Evolutionary conservation across 805 yeast genomes (phyloP).

Genomic region (Geotrichum ghanense): DNA sequence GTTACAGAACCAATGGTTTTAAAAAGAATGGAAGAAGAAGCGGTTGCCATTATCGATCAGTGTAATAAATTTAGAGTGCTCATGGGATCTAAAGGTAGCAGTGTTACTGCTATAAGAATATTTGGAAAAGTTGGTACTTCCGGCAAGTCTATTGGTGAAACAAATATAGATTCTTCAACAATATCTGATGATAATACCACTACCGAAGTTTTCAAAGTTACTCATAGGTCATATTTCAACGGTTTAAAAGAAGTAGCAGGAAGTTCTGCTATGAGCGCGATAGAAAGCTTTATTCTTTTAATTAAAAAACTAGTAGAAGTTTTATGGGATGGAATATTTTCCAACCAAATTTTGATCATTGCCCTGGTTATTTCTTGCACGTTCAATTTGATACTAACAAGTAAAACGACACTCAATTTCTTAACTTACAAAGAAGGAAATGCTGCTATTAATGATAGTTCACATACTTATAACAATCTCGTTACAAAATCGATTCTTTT

Average conservation of each 20-base stretch:
- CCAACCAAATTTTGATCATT: constrained; percentile 27
- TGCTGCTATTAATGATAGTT: constrained; percentile 15
- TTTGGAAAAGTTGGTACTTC: constrained; percentile 17
- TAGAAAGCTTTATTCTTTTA: not conserved
- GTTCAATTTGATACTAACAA: constrained; percentile 42
- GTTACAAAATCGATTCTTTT: constrained; percentile 54
- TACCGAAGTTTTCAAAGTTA: not conserved
- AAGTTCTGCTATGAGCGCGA: not conserved
- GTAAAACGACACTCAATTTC: constrained; percentile 29
- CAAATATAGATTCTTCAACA: constrained; percentile 5
- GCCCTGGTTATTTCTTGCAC: constrained; percentile 35
- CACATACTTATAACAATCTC: constrained; percentile 15
- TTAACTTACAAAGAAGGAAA: constrained; percentile 14
- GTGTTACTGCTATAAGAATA: constrained; percentile 14
- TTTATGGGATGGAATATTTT: constrained; percentile 9
- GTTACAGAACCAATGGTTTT: constrained; percentile 18
- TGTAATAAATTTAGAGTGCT: constrained; percentile 21
- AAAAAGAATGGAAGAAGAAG: constrained; percentile 15
- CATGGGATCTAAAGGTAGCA: constrained; percentile 15
- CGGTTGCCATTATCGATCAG: constrained; percentile 9
- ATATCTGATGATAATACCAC: constrained; percentile 5
- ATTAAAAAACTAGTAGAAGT: not conserved
- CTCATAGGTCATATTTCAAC: not conserved
- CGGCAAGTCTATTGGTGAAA: not conserved
- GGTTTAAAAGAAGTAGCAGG: not conserved